Conservation (phyloP, 129 eudicot species). For the Flaveria linearis region DNA sequence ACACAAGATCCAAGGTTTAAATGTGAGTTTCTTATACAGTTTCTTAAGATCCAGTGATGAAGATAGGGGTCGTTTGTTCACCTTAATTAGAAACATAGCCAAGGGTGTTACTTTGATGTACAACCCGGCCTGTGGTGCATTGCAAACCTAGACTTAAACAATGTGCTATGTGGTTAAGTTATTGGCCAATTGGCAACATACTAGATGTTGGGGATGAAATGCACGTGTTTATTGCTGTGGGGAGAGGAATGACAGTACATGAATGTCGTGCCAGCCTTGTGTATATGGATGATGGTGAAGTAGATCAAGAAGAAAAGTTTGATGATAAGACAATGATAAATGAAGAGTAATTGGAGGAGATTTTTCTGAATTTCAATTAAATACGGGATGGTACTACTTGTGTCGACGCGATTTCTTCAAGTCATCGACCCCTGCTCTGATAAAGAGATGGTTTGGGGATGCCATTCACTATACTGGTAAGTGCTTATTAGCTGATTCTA, state of each 20-base stretch:
- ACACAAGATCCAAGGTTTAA: slow-evolving; percentile 18
- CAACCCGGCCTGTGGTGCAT: slow-evolving; percentile 22
- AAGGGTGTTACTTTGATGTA: slow-evolving; percentile 33
- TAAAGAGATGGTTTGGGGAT: background rate
- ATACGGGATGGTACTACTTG: background rate
- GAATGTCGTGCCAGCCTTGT: slow-evolving; percentile 29
- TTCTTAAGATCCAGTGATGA: background rate
- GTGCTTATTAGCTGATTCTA: no score
- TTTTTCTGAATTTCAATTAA: slow-evolving; percentile 15
- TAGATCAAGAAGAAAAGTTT: background rate
- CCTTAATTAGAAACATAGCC: slow-evolving; percentile 21
- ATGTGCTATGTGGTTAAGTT: slow-evolving; percentile 33
- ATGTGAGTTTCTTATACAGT: background rate
- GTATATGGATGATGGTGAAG: slow-evolving; percentile 8
- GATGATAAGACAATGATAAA: background rate
- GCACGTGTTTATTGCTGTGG: slow-evolving; percentile 4
- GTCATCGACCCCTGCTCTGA: background rate
- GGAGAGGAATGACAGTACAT: slow-evolving; percentile 7
- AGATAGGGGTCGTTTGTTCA: background rate
- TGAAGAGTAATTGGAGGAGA: slow-evolving; percentile 24
- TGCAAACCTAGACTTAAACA: slow-evolving; percentile 11
- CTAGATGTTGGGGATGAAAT: slow-evolving; percentile 4
- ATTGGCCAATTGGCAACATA: slow-evolving; percentile 26
- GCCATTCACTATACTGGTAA: no score
- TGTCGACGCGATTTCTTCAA: slow-evolving; percentile 2